These are phyloP conservation scores for Sicyos edulis DNA, from an alignment of 306 rosid genomes.

Conservation along the genomic window DNA sequence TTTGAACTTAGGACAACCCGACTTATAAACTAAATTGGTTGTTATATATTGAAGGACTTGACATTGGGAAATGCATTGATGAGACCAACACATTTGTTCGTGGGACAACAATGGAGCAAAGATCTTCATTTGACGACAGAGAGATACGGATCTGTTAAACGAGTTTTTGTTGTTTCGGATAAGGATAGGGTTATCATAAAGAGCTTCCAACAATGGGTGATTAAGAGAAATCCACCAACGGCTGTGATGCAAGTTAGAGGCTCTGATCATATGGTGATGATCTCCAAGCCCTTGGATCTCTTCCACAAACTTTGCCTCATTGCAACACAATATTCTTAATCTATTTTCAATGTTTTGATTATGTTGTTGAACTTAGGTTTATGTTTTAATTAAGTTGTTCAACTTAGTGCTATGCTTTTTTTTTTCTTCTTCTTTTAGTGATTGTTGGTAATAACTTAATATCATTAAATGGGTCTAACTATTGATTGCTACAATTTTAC, in stretches of 20 bases:
- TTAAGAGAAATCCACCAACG: conserved; percentile 32
- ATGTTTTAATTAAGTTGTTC: too few relatives aligned
- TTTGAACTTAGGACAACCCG: too few relatives aligned
- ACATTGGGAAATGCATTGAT: conserved; percentile 29
- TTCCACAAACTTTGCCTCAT: conserved; percentile 24
- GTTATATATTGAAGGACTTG: neutral
- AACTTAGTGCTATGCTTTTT: too few relatives aligned
- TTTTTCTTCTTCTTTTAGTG: too few relatives aligned
- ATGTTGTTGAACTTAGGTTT: neutral
- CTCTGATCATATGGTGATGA: conserved; percentile 45
- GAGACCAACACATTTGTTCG: conserved; percentile 35
- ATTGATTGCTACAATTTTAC: too few relatives aligned
- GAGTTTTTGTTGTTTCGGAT: conserved; percentile 29
- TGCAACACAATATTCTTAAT: neutral
- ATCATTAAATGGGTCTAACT: too few relatives aligned
- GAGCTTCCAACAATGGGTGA: conserved; percentile 31
- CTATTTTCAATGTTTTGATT: neutral
- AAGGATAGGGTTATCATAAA: conserved; percentile 19
- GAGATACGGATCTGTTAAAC: conserved; percentile 31
- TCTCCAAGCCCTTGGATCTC: conserved; percentile 35
- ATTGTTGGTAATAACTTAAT: too few relatives aligned
- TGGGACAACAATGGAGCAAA: conserved; percentile 27
- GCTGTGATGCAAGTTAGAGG: conserved; percentile 28
- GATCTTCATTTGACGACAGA: conserved; percentile 23
- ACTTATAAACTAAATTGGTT: neutral